A percentile compares a stretch with the other conserved stretches of the same genome.
phyloP scores from a whole-genome alignment of 352 stramenopile genomes.

The Phytophthora europaea region DNA sequence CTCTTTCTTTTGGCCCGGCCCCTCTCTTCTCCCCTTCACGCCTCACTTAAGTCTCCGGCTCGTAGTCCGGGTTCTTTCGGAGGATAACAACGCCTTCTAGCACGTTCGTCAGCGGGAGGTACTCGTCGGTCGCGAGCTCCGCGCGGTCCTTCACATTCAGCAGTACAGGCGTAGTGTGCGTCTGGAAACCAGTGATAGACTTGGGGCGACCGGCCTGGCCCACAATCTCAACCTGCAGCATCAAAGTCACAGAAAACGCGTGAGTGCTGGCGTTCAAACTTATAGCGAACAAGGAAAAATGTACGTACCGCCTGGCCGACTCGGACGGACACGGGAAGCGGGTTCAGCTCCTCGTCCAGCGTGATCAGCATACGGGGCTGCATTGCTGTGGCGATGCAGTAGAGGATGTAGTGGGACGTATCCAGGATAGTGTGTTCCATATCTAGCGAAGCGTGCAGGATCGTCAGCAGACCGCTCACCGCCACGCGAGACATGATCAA shows the following conservation, averaged over 20 bases:
- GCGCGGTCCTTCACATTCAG: slow-evolving; percentile 98
- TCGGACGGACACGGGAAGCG: slow-evolving; percentile 97
- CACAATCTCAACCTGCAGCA: slow-evolving; percentile 96
- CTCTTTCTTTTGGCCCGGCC: slow-evolving; percentile 21
- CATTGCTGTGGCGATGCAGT: slow-evolving; percentile 98
- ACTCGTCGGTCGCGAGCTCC: slow-evolving; percentile 98
- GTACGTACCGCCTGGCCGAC: slow-evolving; percentile 96
- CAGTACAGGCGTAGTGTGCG: slow-evolving; percentile 99
- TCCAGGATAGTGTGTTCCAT: slow-evolving; percentile 99
- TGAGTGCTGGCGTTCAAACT: not conserved
- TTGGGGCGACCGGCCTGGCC: slow-evolving; percentile 99
- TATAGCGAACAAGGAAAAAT: not conserved
- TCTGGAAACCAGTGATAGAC: slow-evolving; percentile 99
- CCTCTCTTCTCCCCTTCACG: slow-evolving; percentile 16
- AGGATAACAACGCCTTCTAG: slow-evolving; percentile 99
- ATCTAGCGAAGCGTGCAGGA: slow-evolving; percentile 97
- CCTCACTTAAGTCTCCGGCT: slow-evolving; percentile 77
- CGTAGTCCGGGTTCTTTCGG: slow-evolving; percentile 96
- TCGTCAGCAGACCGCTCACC: slow-evolving; percentile 95
- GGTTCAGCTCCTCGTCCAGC: slow-evolving; percentile 97
- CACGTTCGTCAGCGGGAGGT: slow-evolving; percentile 95
- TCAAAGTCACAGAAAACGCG: slow-evolving; percentile 2
- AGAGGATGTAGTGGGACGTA: slow-evolving; percentile 99
- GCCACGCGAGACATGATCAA: slow-evolving; percentile 91
- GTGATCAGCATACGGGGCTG: slow-evolving; percentile 99